These are phyloP conservation scores for Striga hermonthica DNA, from an alignment of 305 asterid species.

Conservation along the genomic window DNA sequence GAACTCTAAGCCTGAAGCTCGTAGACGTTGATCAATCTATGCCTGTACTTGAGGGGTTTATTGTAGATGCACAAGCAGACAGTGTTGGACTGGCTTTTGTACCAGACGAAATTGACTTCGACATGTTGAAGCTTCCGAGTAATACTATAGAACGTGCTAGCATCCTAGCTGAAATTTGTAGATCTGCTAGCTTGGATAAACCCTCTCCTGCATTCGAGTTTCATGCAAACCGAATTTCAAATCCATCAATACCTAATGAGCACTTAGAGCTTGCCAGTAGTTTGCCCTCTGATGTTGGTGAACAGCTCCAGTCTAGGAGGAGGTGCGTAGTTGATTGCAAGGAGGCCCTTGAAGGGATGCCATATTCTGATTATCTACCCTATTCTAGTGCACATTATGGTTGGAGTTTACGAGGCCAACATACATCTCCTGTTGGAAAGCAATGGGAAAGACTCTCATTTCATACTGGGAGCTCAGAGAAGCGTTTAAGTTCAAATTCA, in stretches of 20 bases:
- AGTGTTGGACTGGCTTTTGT: constrained; percentile 41
- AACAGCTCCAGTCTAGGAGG: constrained; percentile 39
- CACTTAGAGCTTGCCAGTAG: constrained; percentile 40
- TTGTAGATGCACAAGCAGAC: constrained; percentile 46
- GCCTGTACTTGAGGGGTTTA: constrained; percentile 78
- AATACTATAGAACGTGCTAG: constrained; percentile 73
- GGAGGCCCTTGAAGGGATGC: constrained; percentile 38
- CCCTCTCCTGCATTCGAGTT: constrained; percentile 51
- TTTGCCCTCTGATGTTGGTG: constrained; percentile 39
- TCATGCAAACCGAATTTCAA: constrained; percentile 41
- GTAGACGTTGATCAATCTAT: constrained; percentile 46
- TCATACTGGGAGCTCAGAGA: too few relatives aligned
- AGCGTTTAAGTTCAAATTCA: too few relatives aligned
- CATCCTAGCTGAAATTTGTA: constrained; percentile 78
- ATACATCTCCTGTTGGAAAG: constrained; percentile 72
- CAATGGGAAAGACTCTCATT: constrained; percentile 63
- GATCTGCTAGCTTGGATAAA: constrained; percentile 58
- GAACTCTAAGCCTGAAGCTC: constrained; percentile 38
- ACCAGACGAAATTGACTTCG: constrained; percentile 47
- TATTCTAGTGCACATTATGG: constrained; percentile 49
- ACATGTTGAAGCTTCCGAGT: constrained; percentile 49
- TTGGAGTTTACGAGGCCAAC: constrained; percentile 44
- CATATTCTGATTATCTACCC: constrained; percentile 49
- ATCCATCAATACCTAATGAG: constrained; percentile 52
- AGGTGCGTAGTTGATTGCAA: constrained; percentile 39